phyloP scores from a whole-genome alignment of 2,329 filamentous ascomycete species.

The Colletotrichum siamense region DNA sequence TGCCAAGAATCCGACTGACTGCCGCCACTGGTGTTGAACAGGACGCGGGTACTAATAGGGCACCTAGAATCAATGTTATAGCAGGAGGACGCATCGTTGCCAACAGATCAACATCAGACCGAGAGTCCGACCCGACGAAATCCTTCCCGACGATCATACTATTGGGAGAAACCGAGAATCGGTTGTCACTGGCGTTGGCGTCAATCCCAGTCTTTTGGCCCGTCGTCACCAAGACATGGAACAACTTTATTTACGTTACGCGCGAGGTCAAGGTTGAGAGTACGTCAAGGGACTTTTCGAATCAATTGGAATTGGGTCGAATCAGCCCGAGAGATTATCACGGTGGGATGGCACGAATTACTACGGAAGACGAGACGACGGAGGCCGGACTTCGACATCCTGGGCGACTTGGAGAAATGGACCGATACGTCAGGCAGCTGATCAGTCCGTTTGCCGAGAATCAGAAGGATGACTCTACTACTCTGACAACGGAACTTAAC shows the following conservation, averaged over 20 bases:
- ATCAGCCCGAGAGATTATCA: not conserved
- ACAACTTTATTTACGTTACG: not conserved
- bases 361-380: not conserved
- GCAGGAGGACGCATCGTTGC: slow-evolving; percentile 1
- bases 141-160: not conserved
- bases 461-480: too few species aligned
- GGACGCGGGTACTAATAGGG: not conserved
- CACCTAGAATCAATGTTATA: not conserved
- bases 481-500: not conserved
- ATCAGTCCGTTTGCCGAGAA: not conserved
- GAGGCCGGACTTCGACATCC: not conserved
- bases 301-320: not conserved
- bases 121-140: not conserved
- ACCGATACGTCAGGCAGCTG: not conserved
- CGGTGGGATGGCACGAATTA: not conserved
- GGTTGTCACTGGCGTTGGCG: not conserved
- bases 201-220: slow-evolving; percentile 13
- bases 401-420: not conserved
- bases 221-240: not conserved
- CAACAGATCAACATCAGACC: not conserved
- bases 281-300: not conserved
- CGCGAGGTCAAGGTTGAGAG: slow-evolving; percentile 2
- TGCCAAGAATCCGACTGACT: not conserved
- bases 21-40: not conserved
- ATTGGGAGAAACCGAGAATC: not conserved